Conservation (phyloP, 1,284 basidiomycete genomes). For the Kwoniella shivajii region DNA sequence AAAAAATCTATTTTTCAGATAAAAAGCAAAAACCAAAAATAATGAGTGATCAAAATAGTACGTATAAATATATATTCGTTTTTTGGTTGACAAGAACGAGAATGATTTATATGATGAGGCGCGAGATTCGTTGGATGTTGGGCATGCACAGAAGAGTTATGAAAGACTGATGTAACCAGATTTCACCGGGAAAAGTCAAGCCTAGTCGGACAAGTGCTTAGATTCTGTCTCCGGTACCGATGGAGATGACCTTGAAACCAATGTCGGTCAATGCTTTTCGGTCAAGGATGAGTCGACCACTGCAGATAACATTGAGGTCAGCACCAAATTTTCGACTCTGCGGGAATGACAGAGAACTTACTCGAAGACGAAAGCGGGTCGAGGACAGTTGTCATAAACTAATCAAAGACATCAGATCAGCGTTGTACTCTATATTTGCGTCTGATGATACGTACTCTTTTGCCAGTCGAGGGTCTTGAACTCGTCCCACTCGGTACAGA, state of each 20-base stretch:
- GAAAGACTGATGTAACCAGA: too few relatives aligned
- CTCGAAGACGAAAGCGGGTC: constrained; percentile 95
- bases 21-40: background rate
- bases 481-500: constrained; percentile 92
- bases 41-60: background rate
- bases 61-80: background rate
- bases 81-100: background rate
- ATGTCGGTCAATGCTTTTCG: constrained; percentile 76
- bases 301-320: constrained; percentile 1
- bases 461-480: constrained; percentile 91
- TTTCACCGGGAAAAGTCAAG: background rate
- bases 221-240: constrained; percentile 52
- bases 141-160: too few relatives aligned
- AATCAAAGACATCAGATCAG: constrained; percentile 23
- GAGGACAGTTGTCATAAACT: constrained; percentile 87
- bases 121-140: too few relatives aligned
- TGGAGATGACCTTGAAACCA: constrained; percentile 80
- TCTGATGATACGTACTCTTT: constrained; percentile 32
- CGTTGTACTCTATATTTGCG: background rate
- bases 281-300: constrained; percentile 66
- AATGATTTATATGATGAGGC: too few relatives aligned
- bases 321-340: background rate
- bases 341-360: constrained; percentile 16
- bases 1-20: background rate
- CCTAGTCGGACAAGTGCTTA: constrained; percentile 20